phyloP scores from a whole-genome alignment of 345 rosid species.

The Gossypium stocksii region DNA sequence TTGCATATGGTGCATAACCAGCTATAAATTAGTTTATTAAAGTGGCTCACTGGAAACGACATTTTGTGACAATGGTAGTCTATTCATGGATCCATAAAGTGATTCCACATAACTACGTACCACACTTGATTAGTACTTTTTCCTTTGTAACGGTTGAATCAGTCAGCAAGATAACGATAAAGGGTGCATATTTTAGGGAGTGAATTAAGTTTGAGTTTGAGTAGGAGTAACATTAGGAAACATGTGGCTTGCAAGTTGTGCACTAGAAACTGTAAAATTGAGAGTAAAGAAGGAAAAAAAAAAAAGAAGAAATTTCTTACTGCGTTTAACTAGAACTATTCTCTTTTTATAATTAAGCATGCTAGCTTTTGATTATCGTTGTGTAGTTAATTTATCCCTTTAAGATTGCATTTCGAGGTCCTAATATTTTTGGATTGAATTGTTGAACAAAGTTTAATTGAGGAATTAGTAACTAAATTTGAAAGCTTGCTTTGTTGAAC shows the following conservation, averaged over 20 bases:
- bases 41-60: background rate
- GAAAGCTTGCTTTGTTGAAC: too few relatives aligned
- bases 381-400: background rate
- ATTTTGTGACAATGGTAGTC: background rate
- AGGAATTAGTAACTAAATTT: background rate
- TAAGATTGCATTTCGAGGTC: background rate
- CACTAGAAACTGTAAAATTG: background rate
- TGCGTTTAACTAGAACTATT: background rate
- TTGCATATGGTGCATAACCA: background rate
- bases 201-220: background rate
- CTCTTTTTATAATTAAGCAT: background rate
- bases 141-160: background rate
- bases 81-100: background rate
- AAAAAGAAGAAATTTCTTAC: background rate
- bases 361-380: background rate
- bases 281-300: background rate
- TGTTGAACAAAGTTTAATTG: background rate
- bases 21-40: too few relatives aligned
- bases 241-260: background rate
- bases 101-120: background rate
- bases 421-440: background rate
- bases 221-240: constrained; percentile 5
- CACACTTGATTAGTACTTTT: background rate
- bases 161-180: background rate
- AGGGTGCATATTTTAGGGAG: background rate